phyloP scores from a whole-genome alignment of 106 monocot species.

The Xerophyta viscosa region DNA sequence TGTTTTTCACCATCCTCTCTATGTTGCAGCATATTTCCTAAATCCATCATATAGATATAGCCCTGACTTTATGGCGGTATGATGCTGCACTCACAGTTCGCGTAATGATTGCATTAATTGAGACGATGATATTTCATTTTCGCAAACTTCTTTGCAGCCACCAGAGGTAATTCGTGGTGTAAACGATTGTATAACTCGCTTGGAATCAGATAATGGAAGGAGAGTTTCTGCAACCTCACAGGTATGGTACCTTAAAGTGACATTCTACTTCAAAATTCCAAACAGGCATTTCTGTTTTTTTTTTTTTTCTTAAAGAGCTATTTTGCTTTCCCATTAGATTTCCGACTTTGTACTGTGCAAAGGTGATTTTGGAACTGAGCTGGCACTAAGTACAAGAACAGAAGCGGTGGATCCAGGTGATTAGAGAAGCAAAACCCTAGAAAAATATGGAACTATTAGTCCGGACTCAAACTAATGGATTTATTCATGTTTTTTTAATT shows the following conservation, averaged over 20 bases:
- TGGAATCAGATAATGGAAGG: conserved; percentile 36
- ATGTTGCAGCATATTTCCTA: conserved; percentile 50
- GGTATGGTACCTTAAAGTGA: conserved; percentile 11
- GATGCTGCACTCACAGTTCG: background rate
- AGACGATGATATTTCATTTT: background rate
- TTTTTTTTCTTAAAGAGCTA: background rate
- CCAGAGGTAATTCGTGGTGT: conserved; percentile 52
- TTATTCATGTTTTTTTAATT: too few relatives aligned
- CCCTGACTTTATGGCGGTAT: conserved; percentile 44
- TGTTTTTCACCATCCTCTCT: conserved; percentile 47
- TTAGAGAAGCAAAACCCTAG: too few relatives aligned
- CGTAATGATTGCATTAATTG: background rate
- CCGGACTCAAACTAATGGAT: too few relatives aligned
- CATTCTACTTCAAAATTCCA: background rate
- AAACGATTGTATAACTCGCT: conserved; percentile 51
- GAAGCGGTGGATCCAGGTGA: conserved; percentile 50
- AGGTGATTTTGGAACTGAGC: conserved; percentile 61
- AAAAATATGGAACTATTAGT: too few relatives aligned
- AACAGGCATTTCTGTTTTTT: too few relatives aligned
- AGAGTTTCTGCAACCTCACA: conserved; percentile 41
- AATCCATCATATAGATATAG: conserved; percentile 45
- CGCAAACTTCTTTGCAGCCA: conserved; percentile 17
- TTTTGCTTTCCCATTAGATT: conserved; percentile 20
- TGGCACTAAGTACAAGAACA: conserved; percentile 46
- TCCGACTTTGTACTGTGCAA: conserved; percentile 52